Conservation (phyloP, 495 filamentous ascomycete species). For the Astrocystis sublimbata region DNA sequence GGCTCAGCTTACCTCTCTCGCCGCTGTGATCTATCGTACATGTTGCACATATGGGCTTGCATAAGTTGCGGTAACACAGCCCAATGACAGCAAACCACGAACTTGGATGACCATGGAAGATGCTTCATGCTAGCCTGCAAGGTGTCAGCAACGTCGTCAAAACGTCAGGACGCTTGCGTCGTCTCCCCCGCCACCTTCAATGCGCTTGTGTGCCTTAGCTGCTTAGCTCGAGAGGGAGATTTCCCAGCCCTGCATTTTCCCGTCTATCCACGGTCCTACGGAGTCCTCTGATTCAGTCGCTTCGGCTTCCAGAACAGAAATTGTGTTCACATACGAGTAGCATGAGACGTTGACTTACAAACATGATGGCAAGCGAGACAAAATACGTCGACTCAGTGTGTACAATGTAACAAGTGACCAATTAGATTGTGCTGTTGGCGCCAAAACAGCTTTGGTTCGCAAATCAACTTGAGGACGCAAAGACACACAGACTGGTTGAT, state of each 20-base stretch:
- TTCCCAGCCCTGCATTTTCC: constrained; percentile 7
- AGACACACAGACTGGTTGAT: not conserved
- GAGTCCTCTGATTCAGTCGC: not conserved
- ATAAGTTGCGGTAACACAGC: constrained; percentile 27
- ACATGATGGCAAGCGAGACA: not conserved
- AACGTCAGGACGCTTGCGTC: not conserved
- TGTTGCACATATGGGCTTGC: constrained; percentile 28
- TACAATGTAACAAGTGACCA: constrained; percentile 1
- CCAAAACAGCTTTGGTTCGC: not conserved
- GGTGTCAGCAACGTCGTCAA: constrained; percentile 4
- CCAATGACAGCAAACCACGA: constrained; percentile 36
- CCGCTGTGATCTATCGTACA: not conserved
- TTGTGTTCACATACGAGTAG: too few species aligned
- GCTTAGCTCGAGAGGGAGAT: not conserved
- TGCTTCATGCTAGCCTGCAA: constrained; percentile 24
- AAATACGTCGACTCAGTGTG: not conserved
- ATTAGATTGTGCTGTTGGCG: constrained; percentile 4
- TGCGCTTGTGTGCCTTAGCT: not conserved
- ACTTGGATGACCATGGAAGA: constrained; percentile 29
- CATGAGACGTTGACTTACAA: not conserved
- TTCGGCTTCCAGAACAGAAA: too few species aligned
- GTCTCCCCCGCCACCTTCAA: constrained; percentile 9
- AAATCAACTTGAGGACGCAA: not conserved
- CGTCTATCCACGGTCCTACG: not conserved
- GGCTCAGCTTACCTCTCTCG: constrained; percentile 26